Evolutionary conservation across 2,329 filamentous ascomycete genomes (phyloP).

Genomic region (Pezicula carpinea): DNA sequence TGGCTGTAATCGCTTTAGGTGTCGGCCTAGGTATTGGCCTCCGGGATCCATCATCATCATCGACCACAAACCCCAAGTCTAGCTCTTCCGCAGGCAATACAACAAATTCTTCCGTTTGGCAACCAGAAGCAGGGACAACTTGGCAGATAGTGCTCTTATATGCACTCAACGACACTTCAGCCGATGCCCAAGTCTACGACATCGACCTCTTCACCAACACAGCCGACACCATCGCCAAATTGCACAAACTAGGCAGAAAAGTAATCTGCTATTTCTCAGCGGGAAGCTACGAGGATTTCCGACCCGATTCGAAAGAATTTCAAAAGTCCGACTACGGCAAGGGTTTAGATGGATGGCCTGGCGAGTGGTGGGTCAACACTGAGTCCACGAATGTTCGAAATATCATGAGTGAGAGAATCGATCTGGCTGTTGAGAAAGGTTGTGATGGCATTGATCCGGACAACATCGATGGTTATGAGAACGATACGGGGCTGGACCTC

Average conservation of each 20-base stretch:
- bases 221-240: constrained; percentile 36
- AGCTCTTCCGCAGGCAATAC: background rate
- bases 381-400: constrained; percentile 48
- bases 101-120: background rate
- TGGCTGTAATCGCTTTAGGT: background rate
- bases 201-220: constrained; percentile 39
- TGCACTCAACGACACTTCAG: background rate
- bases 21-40: constrained; percentile 54
- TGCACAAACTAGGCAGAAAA: constrained; percentile 48
- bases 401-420: constrained; percentile 59
- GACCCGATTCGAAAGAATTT: constrained; percentile 51
- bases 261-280: constrained; percentile 73
- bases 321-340: constrained; percentile 49
- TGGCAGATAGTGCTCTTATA: background rate
- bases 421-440: constrained; percentile 53
- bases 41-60: too few relatives aligned
- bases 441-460: constrained; percentile 67
- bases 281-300: constrained; percentile 60
- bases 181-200: constrained; percentile 23
- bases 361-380: constrained; percentile 61
- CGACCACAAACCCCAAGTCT: too few relatives aligned
- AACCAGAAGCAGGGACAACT: background rate
- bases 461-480: constrained; percentile 63
- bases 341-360: constrained; percentile 55
- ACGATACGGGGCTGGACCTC: constrained; percentile 57